Percentiles rank a stretch among this genome's conserved stretches.
Evolutionary conservation across 192 early-diverging fungal species (phyloP).

Genomic region (Coemansia sp.): DNA sequence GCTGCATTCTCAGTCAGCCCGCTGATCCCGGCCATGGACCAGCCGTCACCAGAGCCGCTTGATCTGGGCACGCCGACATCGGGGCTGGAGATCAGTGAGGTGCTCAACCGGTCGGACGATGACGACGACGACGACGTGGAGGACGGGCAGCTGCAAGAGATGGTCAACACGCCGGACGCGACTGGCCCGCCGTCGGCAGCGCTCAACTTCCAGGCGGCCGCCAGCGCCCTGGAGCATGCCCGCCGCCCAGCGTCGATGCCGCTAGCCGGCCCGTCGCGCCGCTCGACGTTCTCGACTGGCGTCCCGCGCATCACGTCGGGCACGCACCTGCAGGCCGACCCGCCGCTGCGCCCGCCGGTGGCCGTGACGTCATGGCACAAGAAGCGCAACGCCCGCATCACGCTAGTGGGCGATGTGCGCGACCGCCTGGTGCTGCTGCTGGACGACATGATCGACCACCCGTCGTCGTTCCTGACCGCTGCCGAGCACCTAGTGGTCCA

Average conservation of each 20-base stretch:
- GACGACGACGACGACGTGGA: constrained; percentile 47
- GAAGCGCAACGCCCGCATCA: constrained; percentile 59
- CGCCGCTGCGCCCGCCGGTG: constrained; percentile 42
- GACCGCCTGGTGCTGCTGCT: constrained; percentile 82
- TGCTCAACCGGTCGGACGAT: constrained; percentile 42
- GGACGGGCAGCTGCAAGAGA: constrained; percentile 44
- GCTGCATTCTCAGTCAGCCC: constrained; percentile 49
- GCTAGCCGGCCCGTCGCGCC: constrained; percentile 4
- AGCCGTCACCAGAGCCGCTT: constrained; percentile 42
- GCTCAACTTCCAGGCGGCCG: constrained; percentile 36
- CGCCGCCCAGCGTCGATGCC: constrained; percentile 35
- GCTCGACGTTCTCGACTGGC: constrained; percentile 2
- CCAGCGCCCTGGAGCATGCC: constrained; percentile 33
- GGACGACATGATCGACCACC: constrained; percentile 94
- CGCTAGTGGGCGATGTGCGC: constrained; percentile 89
- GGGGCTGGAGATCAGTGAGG: constrained; percentile 43
- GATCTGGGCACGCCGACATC: constrained; percentile 33
- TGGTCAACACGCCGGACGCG: constrained; percentile 51
- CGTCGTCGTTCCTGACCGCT: constrained; percentile 86
- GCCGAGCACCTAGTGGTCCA: constrained; percentile 84
- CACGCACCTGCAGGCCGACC: constrained; percentile 47
- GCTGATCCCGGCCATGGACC: constrained; percentile 25
- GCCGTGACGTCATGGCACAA: constrained; percentile 51
- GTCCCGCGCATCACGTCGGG: constrained; percentile 48
- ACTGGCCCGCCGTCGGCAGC: background rate